phyloP scores from a whole-genome alignment of 2,329 filamentous ascomycete species.

The Talaromyces amestolkiae region DNA sequence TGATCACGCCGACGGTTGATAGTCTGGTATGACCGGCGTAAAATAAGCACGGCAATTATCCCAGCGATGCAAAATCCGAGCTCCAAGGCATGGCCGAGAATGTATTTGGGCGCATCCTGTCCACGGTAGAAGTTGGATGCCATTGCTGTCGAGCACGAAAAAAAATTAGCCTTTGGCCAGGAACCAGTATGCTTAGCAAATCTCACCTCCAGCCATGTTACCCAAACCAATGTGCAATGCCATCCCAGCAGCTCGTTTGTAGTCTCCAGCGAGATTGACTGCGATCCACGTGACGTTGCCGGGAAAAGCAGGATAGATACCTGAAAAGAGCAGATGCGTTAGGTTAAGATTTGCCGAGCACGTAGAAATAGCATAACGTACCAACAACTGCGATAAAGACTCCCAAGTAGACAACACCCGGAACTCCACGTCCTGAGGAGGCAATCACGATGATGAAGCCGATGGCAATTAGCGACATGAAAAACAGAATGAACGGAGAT shows the following conservation, averaged over 20 bases:
- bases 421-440: slow-evolving; percentile 33
- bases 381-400: slow-evolving; percentile 49
- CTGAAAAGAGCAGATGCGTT: slow-evolving; percentile 22
- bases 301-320: slow-evolving; percentile 48
- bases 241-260: slow-evolving; percentile 60
- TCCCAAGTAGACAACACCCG: slow-evolving; percentile 48
- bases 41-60: slow-evolving; percentile 43
- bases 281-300: slow-evolving; percentile 56
- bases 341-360: not conserved
- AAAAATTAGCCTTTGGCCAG: slow-evolving; percentile 6
- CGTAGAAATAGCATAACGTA: slow-evolving; percentile 21
- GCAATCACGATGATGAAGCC: slow-evolving; percentile 56
- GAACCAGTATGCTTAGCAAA: not conserved
- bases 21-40: slow-evolving; percentile 53
- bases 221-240: slow-evolving; percentile 63
- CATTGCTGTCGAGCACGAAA: slow-evolving; percentile 51
- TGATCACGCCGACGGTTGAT: slow-evolving; percentile 60
- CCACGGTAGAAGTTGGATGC: slow-evolving; percentile 68
- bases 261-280: slow-evolving; percentile 58
- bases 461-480: slow-evolving; percentile 54
- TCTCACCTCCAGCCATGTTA: slow-evolving; percentile 46
- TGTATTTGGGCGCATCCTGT: slow-evolving; percentile 50
- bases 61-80: slow-evolving; percentile 51
- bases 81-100: slow-evolving; percentile 52
- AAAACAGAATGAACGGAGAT: slow-evolving; percentile 56